Evolutionary conservation across 1,284 basidiomycete species (phyloP), one percentile per base, ranked within the genome.

Genomic region (Naganishia albida): DNA sequence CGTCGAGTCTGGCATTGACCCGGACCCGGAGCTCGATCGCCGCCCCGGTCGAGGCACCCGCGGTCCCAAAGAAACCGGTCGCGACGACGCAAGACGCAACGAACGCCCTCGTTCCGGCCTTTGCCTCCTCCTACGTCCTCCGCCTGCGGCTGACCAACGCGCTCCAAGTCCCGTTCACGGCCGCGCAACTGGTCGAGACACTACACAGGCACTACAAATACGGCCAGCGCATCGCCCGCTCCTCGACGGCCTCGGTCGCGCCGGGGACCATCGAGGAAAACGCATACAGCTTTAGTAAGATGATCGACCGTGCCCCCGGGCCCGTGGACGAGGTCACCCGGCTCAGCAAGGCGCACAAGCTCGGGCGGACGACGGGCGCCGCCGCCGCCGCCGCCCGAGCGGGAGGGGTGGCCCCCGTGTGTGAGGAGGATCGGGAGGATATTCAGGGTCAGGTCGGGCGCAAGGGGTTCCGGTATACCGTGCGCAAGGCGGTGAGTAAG

Each of bases 401-500:
- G n/a, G n/a, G n/a, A n/a, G 38, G 50, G 13, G 39, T 15, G 7
- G 42, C 23, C 15, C 26, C 7, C 0, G 25, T 28, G 40, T 25
- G 23, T 13, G 62, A 48, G n/a, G 28, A 54, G 7, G 51, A 39
- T 10, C 15, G 13, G 0, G 52, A 53, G n/a, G 63, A 64, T 54
- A 50, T 64, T 40, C 44, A 48, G 43, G 64, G 64, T 3, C 46
- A 59, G 50, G 64, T 23, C 15, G 55, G 50, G 40, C 28, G 51
- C 26, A 65, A 52, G 42, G 49, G 56, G 44, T 57, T 52, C 48
- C n/a, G 56, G 40, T 54, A 59, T 53, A 59, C 44, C 18, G 40
- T 65, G 26, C 28, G 56, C 20, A 65, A 60, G 39, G 42, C 50
- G 25, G 50, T 56, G 10, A 65, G 64, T 42, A 65, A 65, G 55